A percentile compares a stretch with the other conserved stretches of the same genome.
These are phyloP conservation scores for Myxozyma sirexii DNA, from an alignment of 805 yeast species.

Conservation along the genomic window DNA sequence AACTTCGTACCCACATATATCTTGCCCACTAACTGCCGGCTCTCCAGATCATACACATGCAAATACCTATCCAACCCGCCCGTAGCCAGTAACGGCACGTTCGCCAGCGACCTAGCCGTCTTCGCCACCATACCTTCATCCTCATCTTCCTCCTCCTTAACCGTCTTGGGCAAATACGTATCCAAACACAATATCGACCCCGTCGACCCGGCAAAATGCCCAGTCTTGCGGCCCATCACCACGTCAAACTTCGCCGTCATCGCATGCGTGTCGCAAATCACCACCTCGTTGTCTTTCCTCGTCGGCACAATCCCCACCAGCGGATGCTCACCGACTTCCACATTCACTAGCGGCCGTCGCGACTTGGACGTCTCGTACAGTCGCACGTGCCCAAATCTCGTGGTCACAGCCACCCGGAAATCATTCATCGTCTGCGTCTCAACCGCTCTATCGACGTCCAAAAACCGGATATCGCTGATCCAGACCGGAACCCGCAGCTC, in stretches of 20 bases:
- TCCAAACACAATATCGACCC: conserved; percentile 51
- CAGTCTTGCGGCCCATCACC: conserved; percentile 56
- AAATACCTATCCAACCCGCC: conserved; percentile 90
- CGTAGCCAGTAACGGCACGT: conserved; percentile 52
- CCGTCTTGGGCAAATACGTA: conserved; percentile 2
- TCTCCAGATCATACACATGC: conserved; percentile 67
- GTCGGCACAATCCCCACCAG: conserved; percentile 49
- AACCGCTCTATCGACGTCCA: conserved; percentile 40
- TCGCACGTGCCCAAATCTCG: conserved; percentile 69
- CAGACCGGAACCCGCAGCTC: conserved; percentile 84
- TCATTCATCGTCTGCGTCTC: conserved; percentile 35
- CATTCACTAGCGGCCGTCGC: conserved; percentile 64
- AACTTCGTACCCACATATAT: conserved; percentile 77
- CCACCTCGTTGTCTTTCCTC: conserved; percentile 48
- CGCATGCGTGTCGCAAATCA: conserved; percentile 73
- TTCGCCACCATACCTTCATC: background rate
- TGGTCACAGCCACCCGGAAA: conserved; percentile 63
- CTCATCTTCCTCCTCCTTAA: conserved; percentile 8
- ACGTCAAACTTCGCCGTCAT: conserved; percentile 61
- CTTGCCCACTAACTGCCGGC: conserved; percentile 66
- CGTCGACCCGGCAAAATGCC: conserved; percentile 70
- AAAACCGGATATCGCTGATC: conserved; percentile 61
- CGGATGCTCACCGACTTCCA: conserved; percentile 59
- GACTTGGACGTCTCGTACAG: conserved; percentile 70
- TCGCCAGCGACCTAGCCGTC: background rate